phyloP scores from a whole-genome alignment of 139 green algal species.

The Chlorella vulgaris region DNA sequence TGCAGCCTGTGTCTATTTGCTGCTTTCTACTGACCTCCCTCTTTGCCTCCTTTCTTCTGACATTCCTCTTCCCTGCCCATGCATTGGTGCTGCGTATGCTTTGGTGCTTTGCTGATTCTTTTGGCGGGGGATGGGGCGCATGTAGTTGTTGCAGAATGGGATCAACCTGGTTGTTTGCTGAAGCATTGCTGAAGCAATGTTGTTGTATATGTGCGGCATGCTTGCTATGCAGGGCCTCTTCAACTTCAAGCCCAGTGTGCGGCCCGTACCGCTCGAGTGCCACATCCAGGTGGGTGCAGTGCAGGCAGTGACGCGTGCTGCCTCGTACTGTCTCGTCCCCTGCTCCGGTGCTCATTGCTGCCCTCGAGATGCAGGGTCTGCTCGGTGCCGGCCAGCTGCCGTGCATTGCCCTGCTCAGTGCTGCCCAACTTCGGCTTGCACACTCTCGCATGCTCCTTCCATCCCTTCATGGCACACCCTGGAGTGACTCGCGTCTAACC shows the following conservation, averaged over 20 bases:
- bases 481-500: too few relatives aligned
- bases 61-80: too few relatives aligned
- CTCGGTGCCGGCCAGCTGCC: not conserved
- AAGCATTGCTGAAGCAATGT: not conserved
- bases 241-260: constrained; percentile 97
- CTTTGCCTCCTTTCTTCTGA: not conserved
- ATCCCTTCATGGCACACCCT: too few relatives aligned
- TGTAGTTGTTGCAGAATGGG: too few relatives aligned
- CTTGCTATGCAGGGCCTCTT: constrained; percentile 78
- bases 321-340: too few relatives aligned
- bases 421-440: too few relatives aligned
- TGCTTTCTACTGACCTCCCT: not conserved
- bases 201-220: not conserved
- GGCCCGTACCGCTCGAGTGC: constrained; percentile 93
- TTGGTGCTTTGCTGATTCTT: too few relatives aligned
- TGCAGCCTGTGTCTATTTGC: not conserved
- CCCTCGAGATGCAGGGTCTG: too few relatives aligned
- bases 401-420: not conserved
- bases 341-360: too few relatives aligned
- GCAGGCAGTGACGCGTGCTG: not conserved
- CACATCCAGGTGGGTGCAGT: constrained; percentile 86
- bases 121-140: too few relatives aligned
- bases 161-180: too few relatives aligned
- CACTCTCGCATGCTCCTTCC: not conserved
- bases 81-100: too few relatives aligned